phyloP scores from a whole-genome alignment of 768 basidiomycete species.

The Cytidiella melzeri region DNA sequence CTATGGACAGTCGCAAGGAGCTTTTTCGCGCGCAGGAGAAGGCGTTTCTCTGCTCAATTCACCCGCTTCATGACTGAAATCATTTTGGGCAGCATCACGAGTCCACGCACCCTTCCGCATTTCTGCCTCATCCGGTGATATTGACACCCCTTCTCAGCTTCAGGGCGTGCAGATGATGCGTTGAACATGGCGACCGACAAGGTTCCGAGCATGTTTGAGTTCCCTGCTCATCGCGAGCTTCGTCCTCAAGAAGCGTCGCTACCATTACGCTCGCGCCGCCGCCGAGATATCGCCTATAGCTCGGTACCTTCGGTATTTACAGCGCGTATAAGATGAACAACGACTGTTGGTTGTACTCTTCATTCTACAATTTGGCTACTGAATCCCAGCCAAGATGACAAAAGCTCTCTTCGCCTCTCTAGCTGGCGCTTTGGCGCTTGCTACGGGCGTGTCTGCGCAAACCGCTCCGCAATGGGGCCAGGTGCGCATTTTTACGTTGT shows the following conservation, averaged over 20 bases:
- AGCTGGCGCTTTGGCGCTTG: conserved; percentile 14
- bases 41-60: not conserved
- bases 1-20: too few species aligned
- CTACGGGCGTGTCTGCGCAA: conserved; percentile 17
- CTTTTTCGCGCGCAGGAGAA: too few species aligned
- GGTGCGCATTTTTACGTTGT: conserved; percentile 6
- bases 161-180: not conserved
- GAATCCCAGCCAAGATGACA: conserved; percentile 8
- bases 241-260: not conserved
- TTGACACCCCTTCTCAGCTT: not conserved
- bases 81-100: conserved; percentile 2
- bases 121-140: conserved; percentile 8
- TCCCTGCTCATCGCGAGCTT: not conserved
- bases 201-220: conserved; percentile 1
- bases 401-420: conserved; percentile 11
- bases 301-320: conserved; percentile 4
- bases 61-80: not conserved
- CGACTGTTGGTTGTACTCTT: too few species aligned
- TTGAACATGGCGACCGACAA: conserved; percentile 5
- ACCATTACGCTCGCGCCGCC: not conserved
- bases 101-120: conserved; percentile 1
- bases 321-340: too few species aligned
- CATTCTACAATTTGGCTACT: too few species aligned
- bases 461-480: conserved; percentile 24
- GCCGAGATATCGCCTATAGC: conserved; percentile 14